Base-by-base conservation (phyloP, 2,329 filamentous ascomycete species). In the Colletotrichum costaricense region DNA sequence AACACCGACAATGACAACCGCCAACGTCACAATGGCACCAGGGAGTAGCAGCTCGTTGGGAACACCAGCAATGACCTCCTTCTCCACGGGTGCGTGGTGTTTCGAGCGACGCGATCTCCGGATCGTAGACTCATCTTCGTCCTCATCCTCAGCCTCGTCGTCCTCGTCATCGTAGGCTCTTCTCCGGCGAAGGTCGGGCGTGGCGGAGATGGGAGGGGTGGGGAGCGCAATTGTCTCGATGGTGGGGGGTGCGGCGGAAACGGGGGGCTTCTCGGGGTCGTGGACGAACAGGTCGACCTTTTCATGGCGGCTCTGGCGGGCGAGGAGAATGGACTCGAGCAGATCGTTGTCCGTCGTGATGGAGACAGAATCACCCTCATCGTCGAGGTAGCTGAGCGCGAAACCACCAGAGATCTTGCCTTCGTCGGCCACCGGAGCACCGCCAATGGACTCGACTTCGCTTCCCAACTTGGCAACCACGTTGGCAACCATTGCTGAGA, bases 251-350 rank as follows among this genome's bases (percentile, higher is more conserved):
- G 90, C 89, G 1, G 89, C 86, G 11, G 91, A 86, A n/a, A 95
- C 88, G 0, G 95, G 94, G n/a, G 96, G 92, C 84, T 97, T 93
- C 75, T 95, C 91, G 1, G 96, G 95, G 78, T 99, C 94, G 81
- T 99, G 97, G 14, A 98, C 95, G 78, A 98, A 98, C 19, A 99
- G 89, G 79, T 99, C 97, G 24, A 99, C 97, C 88, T 99, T 99
- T 77, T 98, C 97, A 58, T 91, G 92, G 77, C 88, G 91, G 58
- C 90, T 89, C 72, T 93, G 92, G 73, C 94, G 93, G 5, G 96
- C 94, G 33, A 98, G 89, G 24, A 92, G 88, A 76, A 99, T 94
- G 2, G 97, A 95, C 83, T 99, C 97, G 2, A 97, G 85, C 55
- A 99, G 89, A 81, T 99, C 97, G 76, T 96, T 93, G 80, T 98